These are phyloP conservation scores for Podospora fimiseda DNA, from an alignment of 495 filamentous ascomycete species.

Conservation along the genomic window DNA sequence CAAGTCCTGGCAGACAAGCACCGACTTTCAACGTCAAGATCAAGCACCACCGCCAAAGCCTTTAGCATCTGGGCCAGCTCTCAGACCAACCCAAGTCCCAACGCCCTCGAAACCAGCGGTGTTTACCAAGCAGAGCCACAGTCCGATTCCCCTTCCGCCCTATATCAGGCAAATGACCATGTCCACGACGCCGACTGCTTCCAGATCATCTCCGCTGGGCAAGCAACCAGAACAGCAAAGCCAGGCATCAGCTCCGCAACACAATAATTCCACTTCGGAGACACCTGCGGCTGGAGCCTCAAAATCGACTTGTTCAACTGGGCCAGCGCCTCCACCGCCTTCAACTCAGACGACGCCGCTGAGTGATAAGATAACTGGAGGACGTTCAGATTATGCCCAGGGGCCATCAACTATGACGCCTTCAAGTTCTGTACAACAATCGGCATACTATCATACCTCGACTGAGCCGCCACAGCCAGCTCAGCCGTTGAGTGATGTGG, in stretches of 20 bases:
- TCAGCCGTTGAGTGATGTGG: too few species aligned
- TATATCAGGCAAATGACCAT: conserved; percentile 22
- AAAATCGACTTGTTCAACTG: too few species aligned
- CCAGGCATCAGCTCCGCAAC: background rate
- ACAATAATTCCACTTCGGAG: background rate
- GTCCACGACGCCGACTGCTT: background rate
- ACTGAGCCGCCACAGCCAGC: too few species aligned
- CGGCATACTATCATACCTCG: too few species aligned
- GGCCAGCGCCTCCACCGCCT: too few species aligned
- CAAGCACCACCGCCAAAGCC: conserved; percentile 7
- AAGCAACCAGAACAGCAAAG: conserved; percentile 9
- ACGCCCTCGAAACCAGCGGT: conserved; percentile 1
- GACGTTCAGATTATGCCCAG: too few species aligned
- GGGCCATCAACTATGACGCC: too few species aligned
- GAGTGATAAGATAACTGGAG: too few species aligned
- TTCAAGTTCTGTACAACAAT: too few species aligned
- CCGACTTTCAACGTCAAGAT: conserved; percentile 5
- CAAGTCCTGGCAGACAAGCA: conserved; percentile 24
- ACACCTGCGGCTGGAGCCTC: background rate
- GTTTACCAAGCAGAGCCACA: conserved; percentile 27
- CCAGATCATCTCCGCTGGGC: conserved; percentile 12
- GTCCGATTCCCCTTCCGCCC: conserved; percentile 27
- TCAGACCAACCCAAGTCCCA: background rate
- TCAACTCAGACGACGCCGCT: too few species aligned
- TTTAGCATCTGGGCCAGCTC: conserved; percentile 1